Percentiles rank a stretch among this genome's conserved stretches.
phyloP scores from a whole-genome alignment of 2,329 filamentous ascomycete species.

The Thielaviopsis ethacetica region DNA sequence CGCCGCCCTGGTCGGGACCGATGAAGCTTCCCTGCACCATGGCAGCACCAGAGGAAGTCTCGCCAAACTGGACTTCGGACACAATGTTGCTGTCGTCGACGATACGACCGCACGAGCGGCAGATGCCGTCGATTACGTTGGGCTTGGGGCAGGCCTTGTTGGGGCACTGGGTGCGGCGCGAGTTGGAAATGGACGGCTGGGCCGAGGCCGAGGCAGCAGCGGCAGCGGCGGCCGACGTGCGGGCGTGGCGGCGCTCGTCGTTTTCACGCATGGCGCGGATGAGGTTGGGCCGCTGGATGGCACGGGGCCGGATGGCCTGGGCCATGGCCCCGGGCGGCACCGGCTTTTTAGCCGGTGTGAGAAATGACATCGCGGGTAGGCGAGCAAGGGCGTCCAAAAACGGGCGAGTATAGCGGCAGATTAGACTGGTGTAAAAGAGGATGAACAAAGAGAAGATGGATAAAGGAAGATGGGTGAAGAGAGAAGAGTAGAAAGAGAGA shows the following conservation, averaged over 20 bases:
- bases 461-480: background rate
- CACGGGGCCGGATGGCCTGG: constrained; percentile 19
- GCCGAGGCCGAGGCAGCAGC: constrained; percentile 16
- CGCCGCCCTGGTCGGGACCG: constrained; percentile 68
- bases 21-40: constrained; percentile 84
- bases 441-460: background rate
- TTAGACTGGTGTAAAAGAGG: background rate
- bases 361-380: constrained; percentile 29
- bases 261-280: constrained; percentile 36
- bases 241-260: constrained; percentile 26
- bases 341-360: constrained; percentile 25
- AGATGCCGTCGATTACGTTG: constrained; percentile 50
- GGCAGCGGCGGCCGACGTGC: constrained; percentile 15
- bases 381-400: too few species aligned
- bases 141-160: constrained; percentile 45
- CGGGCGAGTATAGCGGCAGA: too few species aligned
- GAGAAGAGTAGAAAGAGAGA: background rate
- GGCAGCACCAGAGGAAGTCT: constrained; percentile 70
- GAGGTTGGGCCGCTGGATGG: constrained; percentile 29
- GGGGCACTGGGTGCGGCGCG: constrained; percentile 31
- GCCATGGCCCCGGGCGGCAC: constrained; percentile 16
- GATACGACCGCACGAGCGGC: constrained; percentile 70
- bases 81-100: constrained; percentile 81
- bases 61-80: constrained; percentile 79
- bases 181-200: constrained; percentile 17